Evolutionary conservation across 805 yeast genomes (phyloP), one percentile per base, ranked within the genome.

Genomic region (Wickerhamomyces kurtzmanii): DNA sequence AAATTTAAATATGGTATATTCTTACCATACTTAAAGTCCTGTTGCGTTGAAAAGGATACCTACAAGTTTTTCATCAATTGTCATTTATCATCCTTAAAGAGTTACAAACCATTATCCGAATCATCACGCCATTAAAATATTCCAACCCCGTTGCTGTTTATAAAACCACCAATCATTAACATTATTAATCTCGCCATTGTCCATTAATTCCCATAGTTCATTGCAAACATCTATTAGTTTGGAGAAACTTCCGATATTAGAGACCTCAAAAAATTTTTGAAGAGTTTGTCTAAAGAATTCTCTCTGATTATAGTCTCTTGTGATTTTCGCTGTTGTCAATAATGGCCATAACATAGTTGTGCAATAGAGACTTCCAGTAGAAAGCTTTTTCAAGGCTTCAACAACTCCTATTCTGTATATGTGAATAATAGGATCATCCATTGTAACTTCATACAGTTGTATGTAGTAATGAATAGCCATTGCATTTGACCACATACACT

Each of bases 201-300:
- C 30, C 11, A 20, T 12, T 9, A 32, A 11, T 12, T 26, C 32
- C 36, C 36, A 32, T 12, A 29, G 14, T 8, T 29, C 36, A 6
- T 21, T 15, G 16, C 23, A 12, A 6, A 32, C n/a, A 5, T 23
- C 20, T 14, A 18, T 12, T 10, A 29, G 15, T 22, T 24, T 20
- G 10, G 18, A 23, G 12, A 32, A 32, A 3, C 32, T 32, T 10
- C 36, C 32, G 18, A 32, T 32, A 15, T 25, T 30, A 11, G 36
- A 29, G 19, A 26, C 26, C 3, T 17, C n/a, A 13, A 22, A 19
- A 9, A 30, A 15, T 9, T 21, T 23, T 3, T 14, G 6, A n/a
- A 26, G 14, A 12, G 26, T 13, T 17, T 30, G 20, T 6, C 15
- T 19, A 2, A 23, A n/a, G 14, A 20, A 7, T 3, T 7, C 23